Evolutionary conservation across 2,329 filamentous ascomycete species (phyloP), one percentile per base, ranked within the genome.

Genomic region (Fusarium coffeatum): DNA sequence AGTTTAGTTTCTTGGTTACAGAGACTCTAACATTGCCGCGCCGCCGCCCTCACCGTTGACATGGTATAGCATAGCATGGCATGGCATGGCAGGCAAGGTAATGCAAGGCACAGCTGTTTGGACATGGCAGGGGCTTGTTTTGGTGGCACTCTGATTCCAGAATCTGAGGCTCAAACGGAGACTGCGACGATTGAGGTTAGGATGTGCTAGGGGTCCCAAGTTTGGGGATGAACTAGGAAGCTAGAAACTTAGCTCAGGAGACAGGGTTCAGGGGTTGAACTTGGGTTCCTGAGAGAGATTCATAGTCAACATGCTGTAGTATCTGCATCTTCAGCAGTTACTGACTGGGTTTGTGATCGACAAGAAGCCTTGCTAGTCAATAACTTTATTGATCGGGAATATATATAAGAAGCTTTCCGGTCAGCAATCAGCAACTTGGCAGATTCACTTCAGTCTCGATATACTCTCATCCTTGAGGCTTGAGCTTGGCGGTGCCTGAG

Each of bases 141-240:
- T 67, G 69, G 48, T 49, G 28, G 43, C 42, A 54, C 66, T 42
- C 34, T 30, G 61, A 46, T 67, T 68, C 66, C 56, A 58, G 68
- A 67, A 60, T 66, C 71, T 71, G 69, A 74, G 71, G 60, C 72
- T 74, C 72, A 73, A 71, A 74, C 72, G 64, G 69, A 50, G 61
- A 55, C 60, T 74, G 70, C 62, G 63, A 70, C 69, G 55, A 53
- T 60, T 68, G 66, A 66, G 64, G 72, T 72, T 73, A 71, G 63
- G 48, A 59, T 49, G 47, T 28, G 49, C 55, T 59, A 62, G 69
- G 71, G 67, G 49, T 40, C 47, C 47, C 51, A 51, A 57, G 64
- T 61, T 69, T 70, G 56, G 67, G 34, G 50, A 60, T 51, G 37
- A 30, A 49, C 37, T 62, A 57, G 57, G 61, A 18, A 28, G 45